Base-by-base conservation (phyloP, 805 yeast genomes). In the Candida andamanensis region DNA sequence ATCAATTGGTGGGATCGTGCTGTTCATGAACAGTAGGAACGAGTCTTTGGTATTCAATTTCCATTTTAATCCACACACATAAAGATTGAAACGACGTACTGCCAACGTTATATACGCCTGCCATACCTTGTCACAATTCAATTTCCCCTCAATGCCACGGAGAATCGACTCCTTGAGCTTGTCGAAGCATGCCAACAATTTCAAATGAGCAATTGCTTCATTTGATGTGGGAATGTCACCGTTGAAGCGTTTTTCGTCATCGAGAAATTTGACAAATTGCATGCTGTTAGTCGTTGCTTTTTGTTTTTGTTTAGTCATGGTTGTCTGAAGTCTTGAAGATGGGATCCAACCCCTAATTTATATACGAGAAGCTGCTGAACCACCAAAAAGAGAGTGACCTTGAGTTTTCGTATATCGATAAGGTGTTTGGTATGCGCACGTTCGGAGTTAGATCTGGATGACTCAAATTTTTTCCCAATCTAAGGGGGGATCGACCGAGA, bases 71-170 rank as follows among this genome's bases (percentile, higher is more conserved):
- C 45, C 53, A 21, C 46, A 43, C 6, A 49, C 42, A 30, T 49
- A 46, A 6, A 46, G 17, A 2, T 42, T 41, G 25, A 53, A 54
- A 12, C 54, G 30, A 22, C 50, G 35, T 5, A 44, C 50, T 1
- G 58, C 52, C 17, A 36, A 29, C 2, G 55, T 44, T 10, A 53
- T 35, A 30, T 41, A 53, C 9, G 41, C 39, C 26, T 50, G 44
- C 58, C 58, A 54, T 1, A 20, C 19, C 26, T 44, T 45, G 9
- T 27, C 44, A 21, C 15, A 27, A 9, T 30, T 21, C 24, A 25
- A 15, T 23, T 22, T 10, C 12, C 26, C 22, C 4, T 14, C 12
- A 7, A 15, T 4, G 12, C 24, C 24, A 6, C 11, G 12, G 23
- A 17, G 13, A 15, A 26, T 20, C 26, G 15, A 26, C 7, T 22